Base-by-base conservation (phyloP, 2,329 filamentous ascomycete genomes). In the Beauveria asiatica region DNA sequence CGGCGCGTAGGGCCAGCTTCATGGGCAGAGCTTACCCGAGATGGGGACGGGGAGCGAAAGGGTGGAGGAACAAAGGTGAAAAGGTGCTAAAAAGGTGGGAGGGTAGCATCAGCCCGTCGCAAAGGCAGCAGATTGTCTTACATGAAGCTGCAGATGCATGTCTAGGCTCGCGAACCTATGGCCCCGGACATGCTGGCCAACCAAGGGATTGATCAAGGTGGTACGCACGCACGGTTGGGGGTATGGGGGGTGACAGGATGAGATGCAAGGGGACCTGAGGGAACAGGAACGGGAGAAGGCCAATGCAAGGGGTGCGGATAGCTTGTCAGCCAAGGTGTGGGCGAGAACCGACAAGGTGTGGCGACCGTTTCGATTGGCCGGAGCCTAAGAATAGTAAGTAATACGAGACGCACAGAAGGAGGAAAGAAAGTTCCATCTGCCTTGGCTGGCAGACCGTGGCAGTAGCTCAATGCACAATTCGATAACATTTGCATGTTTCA, bases 101-200 rank as follows among this genome's bases (percentile, higher is more conserved):
- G 19, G 42, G 57, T 54, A 33, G 44, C 50, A 54, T 60, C 50
- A 48, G 57, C 50, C 50, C 57, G 50, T 48, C 42, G 49, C 30
- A 54, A 60, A 46, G 25, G n/a, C 21, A 37, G 42, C 19, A 54
- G 57, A 54, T 60, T 60, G 57, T 53, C 57, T 60, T 60, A 60
- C 57, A 54, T 46, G n/a, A 50, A 52, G 49, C 49, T 46, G 48
- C 49, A 39, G 27, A 19, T 27, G 37, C 50, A 45, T 46, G 39
- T 51, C 19, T n/a, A 27, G 27, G 27, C 46, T 39, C 49, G 37
- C 41, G 19, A 53, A 27, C 39, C 33, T 33, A 25, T 23, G 11
- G 23, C 46, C 46, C 56, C 21, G 39, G 48, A 46, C 23, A 19
- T 17, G 27, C 37, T 57, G 17, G 23, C 46, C n/a, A 42, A 44